Evolutionary conservation across 2,329 filamentous ascomycete genomes (phyloP), one percentile per base, ranked within the genome.

Genomic region (Monosporascus sp.): DNA sequence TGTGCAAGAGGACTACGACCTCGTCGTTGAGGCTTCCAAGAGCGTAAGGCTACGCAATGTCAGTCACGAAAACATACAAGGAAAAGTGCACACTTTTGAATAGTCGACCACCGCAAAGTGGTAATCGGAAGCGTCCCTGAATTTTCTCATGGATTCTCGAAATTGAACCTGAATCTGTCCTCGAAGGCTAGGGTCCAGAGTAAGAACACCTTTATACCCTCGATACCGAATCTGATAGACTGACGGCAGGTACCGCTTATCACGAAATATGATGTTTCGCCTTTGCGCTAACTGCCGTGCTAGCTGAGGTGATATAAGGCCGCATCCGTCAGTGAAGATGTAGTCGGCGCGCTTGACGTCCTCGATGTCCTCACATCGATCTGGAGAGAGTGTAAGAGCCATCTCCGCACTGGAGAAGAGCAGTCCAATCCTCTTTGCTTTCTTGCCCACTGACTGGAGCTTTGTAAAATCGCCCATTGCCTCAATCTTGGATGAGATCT

Each of bases 151-250:
- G 3, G 72, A 74, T 46, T 60, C 61, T 14, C 64, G 57, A 39
- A 75, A 56, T 37, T 60, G 64, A 11, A 65, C 51, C 54, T 52
- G 3, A 49, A 45, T 17, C 53, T 44, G 9, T 54, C 52, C 15
- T 27, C 52, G 63, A 31, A 67, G 65, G 3, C 37, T 52, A 5
- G 65, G 67, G 49, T 75, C 71, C 15, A 72, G 45, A 11, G 66
- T 74, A 35, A 74, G 63, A 6, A 74, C 71, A 2, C 72, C 72
- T 51, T 74, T 74, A 55, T 75, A 75, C 3, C 72, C 72, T 2
- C 68, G 65, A 57, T 74, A 75, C 31, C 70, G 61, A 25, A 74
- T 72, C 53, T 75, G 70, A 51, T 69, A 70, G 4, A 73, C 72
- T 0, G 70, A 71, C 11, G 72, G 72, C 6, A 62, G 61, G 52